Percentiles rank a stretch among this genome's conserved stretches.
phyloP scores from a whole-genome alignment of 805 yeast species.

The Saturnispora quitensis region DNA sequence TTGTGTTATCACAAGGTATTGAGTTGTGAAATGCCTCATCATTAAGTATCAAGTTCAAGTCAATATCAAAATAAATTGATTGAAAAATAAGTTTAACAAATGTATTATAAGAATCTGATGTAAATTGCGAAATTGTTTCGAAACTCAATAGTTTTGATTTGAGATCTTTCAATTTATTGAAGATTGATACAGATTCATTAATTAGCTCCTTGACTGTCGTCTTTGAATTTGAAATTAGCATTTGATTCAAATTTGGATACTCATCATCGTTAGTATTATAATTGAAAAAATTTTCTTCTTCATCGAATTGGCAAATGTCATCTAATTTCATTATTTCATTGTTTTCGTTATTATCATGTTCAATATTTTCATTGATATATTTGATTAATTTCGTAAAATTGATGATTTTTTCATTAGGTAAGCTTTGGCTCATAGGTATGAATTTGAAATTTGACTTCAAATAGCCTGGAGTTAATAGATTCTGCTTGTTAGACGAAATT shows the following conservation, averaged over 20 bases:
- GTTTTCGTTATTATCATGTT: conserved; percentile 6
- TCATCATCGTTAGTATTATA: conserved; percentile 25
- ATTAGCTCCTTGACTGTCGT: conserved; percentile 8
- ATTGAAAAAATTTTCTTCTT: conserved; percentile 47
- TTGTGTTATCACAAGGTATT: neutral
- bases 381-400: conserved; percentile 45
- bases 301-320: conserved; percentile 47
- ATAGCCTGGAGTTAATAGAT: neutral
- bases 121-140: neutral
- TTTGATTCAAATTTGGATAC: conserved; percentile 21
- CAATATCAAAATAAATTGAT: neutral
- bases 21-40: neutral
- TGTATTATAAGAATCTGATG: neutral
- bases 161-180: neutral
- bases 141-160: neutral
- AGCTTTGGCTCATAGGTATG: neutral
- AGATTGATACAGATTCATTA: neutral
- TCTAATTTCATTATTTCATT: conserved; percentile 20
- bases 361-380: conserved; percentile 27
- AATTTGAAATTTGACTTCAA: neutral
- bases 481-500: conserved; percentile 44
- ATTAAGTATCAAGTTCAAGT: neutral
- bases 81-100: neutral
- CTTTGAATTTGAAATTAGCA: conserved; percentile 16
- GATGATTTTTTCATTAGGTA: conserved; percentile 58